Percentiles rank a stretch among this genome's conserved stretches.
phyloP scores from a whole-genome alignment of 139 green algal species.

The Asterochloris sp. region DNA sequence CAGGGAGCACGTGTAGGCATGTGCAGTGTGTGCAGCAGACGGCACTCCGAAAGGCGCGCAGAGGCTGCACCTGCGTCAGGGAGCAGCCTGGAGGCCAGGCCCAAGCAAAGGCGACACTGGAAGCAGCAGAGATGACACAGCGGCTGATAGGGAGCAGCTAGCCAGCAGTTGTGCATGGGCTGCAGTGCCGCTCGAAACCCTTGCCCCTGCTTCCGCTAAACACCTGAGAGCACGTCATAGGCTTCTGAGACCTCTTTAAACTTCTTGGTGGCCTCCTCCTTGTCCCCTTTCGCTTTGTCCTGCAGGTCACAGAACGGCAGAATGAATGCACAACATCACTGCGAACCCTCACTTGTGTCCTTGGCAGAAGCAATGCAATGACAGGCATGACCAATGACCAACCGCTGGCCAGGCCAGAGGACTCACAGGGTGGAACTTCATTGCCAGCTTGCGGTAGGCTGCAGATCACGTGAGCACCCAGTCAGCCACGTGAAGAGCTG shows the following conservation, averaged over 20 bases:
- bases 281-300: slow-evolving; percentile 38
- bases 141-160: too few relatives aligned
- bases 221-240: slow-evolving; percentile 61
- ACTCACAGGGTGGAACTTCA: slow-evolving; percentile 35
- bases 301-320: neutral
- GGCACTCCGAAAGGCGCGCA: neutral
- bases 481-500: neutral
- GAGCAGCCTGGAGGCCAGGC: too few relatives aligned
- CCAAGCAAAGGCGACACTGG: too few relatives aligned
- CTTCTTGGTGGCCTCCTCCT: slow-evolving; percentile 40
- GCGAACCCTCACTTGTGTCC: neutral
- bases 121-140: too few relatives aligned
- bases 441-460: slow-evolving; percentile 35
- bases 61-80: too few relatives aligned
- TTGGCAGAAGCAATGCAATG: neutral
- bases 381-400: too few relatives aligned
- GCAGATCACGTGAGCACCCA: neutral
- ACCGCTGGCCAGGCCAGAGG: neutral
- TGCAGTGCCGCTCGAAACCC: too few relatives aligned
- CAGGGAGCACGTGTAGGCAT: slow-evolving; percentile 32
- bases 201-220: neutral
- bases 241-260: slow-evolving; percentile 85
- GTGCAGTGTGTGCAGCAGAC: neutral
- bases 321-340: neutral
- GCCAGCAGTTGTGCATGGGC: too few relatives aligned